phyloP scores from a whole-genome alignment of 495 filamentous ascomycete genomes.

The Astrothelium macrocarpum region DNA sequence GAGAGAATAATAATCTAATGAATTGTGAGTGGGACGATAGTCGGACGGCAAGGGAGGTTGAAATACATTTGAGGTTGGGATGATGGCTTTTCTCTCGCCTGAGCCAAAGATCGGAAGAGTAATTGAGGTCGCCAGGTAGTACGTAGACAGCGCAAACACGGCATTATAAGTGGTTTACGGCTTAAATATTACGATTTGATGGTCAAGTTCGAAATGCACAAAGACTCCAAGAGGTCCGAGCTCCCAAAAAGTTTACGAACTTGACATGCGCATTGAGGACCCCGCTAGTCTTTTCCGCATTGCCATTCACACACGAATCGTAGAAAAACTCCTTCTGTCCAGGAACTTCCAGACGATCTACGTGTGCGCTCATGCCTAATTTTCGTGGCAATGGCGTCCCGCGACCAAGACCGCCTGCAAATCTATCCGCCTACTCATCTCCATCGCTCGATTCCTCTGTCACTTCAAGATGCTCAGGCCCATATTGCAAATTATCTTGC shows the following conservation, averaged over 20 bases:
- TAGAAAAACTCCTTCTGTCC: not conserved
- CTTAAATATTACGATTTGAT: not conserved
- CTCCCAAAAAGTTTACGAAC: slow-evolving; percentile 2
- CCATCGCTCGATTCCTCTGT: slow-evolving; percentile 38
- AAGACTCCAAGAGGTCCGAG: not conserved
- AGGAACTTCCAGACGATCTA: not conserved
- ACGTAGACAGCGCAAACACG: slow-evolving; percentile 23
- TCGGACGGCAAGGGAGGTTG: not conserved
- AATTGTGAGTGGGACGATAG: not conserved
- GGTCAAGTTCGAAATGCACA: not conserved
- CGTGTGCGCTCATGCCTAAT: not conserved
- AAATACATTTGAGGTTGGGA: not conserved
- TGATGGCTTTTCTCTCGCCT: not conserved
- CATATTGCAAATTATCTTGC: slow-evolving; percentile 51
- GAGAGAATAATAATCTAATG: slow-evolving; percentile 24
- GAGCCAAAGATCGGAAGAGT: not conserved
- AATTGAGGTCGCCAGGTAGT: not conserved
- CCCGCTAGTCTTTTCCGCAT: not conserved
- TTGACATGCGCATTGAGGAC: not conserved
- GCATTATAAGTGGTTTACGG: slow-evolving; percentile 16
- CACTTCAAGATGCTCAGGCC: slow-evolving; percentile 43
- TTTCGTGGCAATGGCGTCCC: not conserved
- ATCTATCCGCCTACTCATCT: slow-evolving; percentile 36
- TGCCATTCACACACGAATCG: not conserved
- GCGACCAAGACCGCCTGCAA: slow-evolving; percentile 3